Percentiles rank a stretch among this genome's conserved stretches.
Conservation (phyloP, 495 filamentous ascomycete genomes). For the Penicillium paxilli region DNA sequence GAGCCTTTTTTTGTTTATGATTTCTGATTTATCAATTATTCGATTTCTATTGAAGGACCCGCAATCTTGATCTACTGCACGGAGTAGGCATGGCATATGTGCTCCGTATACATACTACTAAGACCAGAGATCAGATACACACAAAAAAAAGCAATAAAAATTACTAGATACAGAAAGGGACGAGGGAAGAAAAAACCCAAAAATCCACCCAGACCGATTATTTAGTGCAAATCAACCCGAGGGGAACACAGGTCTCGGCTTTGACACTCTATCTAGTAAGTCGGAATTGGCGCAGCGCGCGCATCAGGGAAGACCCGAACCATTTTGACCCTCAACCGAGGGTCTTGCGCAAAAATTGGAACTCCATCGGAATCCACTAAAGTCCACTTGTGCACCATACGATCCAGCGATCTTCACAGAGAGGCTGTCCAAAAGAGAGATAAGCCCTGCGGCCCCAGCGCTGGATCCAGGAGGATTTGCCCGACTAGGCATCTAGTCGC, state of each 20-base stretch:
- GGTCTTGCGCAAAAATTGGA: slow-evolving; percentile 17
- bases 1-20: no score
- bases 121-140: neutral
- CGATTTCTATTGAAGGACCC: neutral
- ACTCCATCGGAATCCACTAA: slow-evolving; percentile 14
- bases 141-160: neutral
- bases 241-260: slow-evolving; percentile 12
- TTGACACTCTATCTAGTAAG: slow-evolving; percentile 13
- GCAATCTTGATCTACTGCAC: no score
- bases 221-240: neutral
- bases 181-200: neutral
- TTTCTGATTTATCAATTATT: no score
- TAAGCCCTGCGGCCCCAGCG: slow-evolving; percentile 30
- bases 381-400: slow-evolving; percentile 18
- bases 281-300: slow-evolving; percentile 2
- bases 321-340: slow-evolving; percentile 11
- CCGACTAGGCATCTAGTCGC: slow-evolving; percentile 28
- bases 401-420: slow-evolving; percentile 25
- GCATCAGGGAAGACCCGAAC: neutral
- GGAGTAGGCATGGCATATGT: no score
- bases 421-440: slow-evolving; percentile 18
- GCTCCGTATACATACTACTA: no score
- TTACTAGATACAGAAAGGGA: neutral
- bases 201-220: neutral
- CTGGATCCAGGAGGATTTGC: slow-evolving; percentile 26